phyloP scores from a whole-genome alignment of 768 basidiomycete genomes.

The Trametes maxima region DNA sequence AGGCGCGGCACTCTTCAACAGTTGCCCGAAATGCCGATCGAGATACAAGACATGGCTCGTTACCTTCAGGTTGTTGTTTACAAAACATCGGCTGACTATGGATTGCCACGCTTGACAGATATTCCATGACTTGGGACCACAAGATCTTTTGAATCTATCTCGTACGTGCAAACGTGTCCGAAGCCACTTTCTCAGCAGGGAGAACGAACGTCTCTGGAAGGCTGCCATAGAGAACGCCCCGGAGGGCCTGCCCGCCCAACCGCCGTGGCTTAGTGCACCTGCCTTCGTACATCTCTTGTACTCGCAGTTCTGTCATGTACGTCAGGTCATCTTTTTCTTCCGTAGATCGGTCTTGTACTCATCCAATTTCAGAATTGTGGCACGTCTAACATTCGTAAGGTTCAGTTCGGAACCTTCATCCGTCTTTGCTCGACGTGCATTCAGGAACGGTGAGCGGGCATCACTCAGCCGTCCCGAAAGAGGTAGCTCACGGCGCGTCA shows the following conservation, averaged over 20 bases:
- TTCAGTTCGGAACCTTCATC: neutral
- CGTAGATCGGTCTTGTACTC: neutral
- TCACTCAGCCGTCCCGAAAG: too few relatives aligned
- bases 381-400: neutral
- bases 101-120: neutral
- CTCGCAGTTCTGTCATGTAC: slow-evolving; percentile 1
- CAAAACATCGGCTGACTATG: neutral
- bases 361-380: neutral
- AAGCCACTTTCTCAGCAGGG: neutral
- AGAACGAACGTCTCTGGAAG: neutral
- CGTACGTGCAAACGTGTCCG: slow-evolving; percentile 14
- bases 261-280: slow-evolving; percentile 6
- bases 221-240: neutral
- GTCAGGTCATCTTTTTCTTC: neutral
- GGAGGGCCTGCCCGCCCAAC: neutral
- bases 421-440: too few relatives aligned
- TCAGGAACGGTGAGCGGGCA: too few relatives aligned
- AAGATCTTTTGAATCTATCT: slow-evolving; percentile 3
- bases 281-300: slow-evolving; percentile 6
- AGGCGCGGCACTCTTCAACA: too few relatives aligned
- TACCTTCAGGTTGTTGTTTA: too few relatives aligned
- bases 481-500: too few relatives aligned
- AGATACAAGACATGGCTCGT: too few relatives aligned
- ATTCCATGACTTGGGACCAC: slow-evolving; percentile 1
- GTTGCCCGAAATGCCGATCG: too few relatives aligned